Evolutionary conservation across 352 stramenopile genomes (phyloP), one percentile per base, ranked within the genome.

Genomic region (Pythium sp.): DNA sequence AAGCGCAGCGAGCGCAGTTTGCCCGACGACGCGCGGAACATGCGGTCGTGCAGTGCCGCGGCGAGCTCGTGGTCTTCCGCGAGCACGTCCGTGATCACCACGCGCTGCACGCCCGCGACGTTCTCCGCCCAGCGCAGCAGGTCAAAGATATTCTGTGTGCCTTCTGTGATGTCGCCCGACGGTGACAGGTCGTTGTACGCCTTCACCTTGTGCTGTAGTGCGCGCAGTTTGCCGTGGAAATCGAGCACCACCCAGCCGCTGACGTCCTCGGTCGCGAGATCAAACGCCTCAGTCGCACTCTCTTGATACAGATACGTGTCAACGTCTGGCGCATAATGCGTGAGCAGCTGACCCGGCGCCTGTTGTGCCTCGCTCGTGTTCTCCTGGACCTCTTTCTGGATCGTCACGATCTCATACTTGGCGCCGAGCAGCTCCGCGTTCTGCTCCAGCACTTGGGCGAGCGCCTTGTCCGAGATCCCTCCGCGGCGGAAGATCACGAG

Each of bases 261-360:
- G 32, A 92, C 36, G 65, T 81, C 72, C 6, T 80, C 66, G 0
- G 61, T 63, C 0, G 75, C 63, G 2, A 76, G 58, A 47, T 87
- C 68, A 53, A 88, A 78, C 26, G 58, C 56, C 49, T 87, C 77
- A 3, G 12, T 24, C 3, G 76, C 80, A n/a, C 79, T 67, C 1
- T 64, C 56, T 51, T 91, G 77, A 64, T 90, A 80, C 62, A 98
- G 72, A 72, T 91, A 97, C 43, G 92, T 97, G 71, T 94, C 79
- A 34, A 98, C 87, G 68, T 99, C 88, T 0, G 98, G 98, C 12
- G 98, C 97, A 74, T 99, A 99, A 78, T 99, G 98, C 32, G 94
- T 99, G 72, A 99, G 86, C 26, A 96, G 87, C 81, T 99, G 97
- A 15, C 97, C 97, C 0, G 97, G 97, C 5, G 97, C 95, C 41